phyloP scores from a whole-genome alignment of 768 basidiomycete genomes.

The Lentinula boryana region DNA sequence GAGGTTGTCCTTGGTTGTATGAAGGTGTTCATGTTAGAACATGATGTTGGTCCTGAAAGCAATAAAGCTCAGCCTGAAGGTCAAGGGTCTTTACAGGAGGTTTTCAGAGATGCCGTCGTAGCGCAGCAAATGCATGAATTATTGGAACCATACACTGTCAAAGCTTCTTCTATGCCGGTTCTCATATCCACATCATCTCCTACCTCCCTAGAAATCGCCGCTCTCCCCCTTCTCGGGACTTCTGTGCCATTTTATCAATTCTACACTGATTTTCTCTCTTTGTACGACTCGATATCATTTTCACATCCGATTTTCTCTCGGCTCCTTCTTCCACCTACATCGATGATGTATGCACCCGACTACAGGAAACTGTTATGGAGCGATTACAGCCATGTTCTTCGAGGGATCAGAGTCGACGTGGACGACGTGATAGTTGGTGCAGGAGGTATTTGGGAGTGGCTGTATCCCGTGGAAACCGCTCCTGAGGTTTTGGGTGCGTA shows the following conservation, averaged over 20 bases:
- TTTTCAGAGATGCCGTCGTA: constrained; percentile 75
- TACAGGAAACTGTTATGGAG: constrained; percentile 83
- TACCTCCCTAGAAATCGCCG: constrained; percentile 43
- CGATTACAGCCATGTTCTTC: constrained; percentile 65
- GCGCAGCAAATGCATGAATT: constrained; percentile 52
- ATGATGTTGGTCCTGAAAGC: constrained; percentile 39
- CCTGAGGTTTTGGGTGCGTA: constrained; percentile 58
- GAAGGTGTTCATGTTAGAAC: constrained; percentile 96
- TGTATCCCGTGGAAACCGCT: constrained; percentile 18
- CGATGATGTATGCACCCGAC: constrained; percentile 35
- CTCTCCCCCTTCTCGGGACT: constrained; percentile 53
- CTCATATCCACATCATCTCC: constrained; percentile 1
- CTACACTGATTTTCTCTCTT: constrained; percentile 82
- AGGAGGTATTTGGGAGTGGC: constrained; percentile 49
- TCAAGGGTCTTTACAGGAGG: constrained; percentile 39
- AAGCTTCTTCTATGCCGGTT: constrained; percentile 15
- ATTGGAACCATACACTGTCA: constrained; percentile 46
- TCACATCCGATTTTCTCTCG: constrained; percentile 69
- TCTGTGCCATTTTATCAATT: constrained; percentile 87
- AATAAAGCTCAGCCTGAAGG: constrained; percentile 38
- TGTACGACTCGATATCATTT: constrained; percentile 93
- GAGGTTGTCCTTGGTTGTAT: constrained; percentile 74
- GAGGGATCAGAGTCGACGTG: constrained; percentile 47
- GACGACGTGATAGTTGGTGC: constrained; percentile 40
- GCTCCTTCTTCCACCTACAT: constrained; percentile 69